Evolutionary conservation across 192 early-diverging fungal genomes (phyloP), one percentile per base, ranked within the genome.

Genomic region (Coemansia sp.): DNA sequence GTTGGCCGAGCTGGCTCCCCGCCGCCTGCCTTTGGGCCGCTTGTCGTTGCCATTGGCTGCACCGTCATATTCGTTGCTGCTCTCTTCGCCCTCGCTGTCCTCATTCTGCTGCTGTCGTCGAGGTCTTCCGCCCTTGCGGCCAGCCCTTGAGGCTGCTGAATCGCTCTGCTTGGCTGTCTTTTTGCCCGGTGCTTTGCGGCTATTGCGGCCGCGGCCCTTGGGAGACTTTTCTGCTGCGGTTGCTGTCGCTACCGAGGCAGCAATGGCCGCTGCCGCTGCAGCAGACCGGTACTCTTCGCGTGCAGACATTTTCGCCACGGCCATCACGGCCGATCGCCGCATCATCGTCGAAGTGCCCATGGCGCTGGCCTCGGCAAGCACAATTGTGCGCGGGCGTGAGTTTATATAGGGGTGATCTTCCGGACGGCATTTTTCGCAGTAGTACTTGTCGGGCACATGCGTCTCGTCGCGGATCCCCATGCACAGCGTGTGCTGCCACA

Each of bases 401-500:
- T 70, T 71, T 54, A 84, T 72, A 61, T 85, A 83, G 0, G 84
- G 81, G 61, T 93, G 91, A 53, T 91, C 81, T 48, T 84, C 79
- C n/a, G 94, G 92, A 10, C 79, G 82, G 69, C 94, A 96, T 39
- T 85, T 82, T 53, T 96, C 93, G 76, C 94, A 96, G 49, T 88
- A 96, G 72, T 96, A 96, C 54, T 93, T 84, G 55, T 94, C 90
- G 11, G 91, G 91, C 37, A 90, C 84, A 18, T 89, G 85, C 41
- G 85, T 78, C 49, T 85, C 83, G 65, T 81, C 71, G 51, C 81
- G 81, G 47, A 96, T 65, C 49, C 88, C 87, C 65, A 96, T 87
- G 74, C 94, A 96, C n/a, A 88, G 83, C 49, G 88, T 88, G 64
- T 96, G 94, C 70, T 96, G 94, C 94, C 94, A 96, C 5, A 93